A percentile compares a stretch with the other conserved stretches of the same genome.
Conservation (phyloP, 306 rosid species). For the Quercus alba region DNA sequence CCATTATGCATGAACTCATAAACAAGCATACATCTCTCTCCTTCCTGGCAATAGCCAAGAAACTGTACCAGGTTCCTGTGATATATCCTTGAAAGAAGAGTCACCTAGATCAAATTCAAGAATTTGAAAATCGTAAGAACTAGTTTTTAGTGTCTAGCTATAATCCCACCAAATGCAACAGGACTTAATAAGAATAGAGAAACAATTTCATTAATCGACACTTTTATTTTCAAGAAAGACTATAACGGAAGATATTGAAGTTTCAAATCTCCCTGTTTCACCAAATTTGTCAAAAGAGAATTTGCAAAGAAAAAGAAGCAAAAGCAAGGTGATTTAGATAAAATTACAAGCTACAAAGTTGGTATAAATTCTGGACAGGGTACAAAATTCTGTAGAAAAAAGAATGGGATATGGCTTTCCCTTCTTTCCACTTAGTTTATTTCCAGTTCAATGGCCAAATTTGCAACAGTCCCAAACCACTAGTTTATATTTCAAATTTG, state of each 20-base stretch:
- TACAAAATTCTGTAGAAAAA: neutral
- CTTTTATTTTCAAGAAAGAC: neutral
- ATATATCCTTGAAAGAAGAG: constrained; percentile 94
- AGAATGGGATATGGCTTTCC: neutral
- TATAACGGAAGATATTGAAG: neutral
- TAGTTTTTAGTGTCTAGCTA: neutral
- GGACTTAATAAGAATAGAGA: neutral
- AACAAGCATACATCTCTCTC: constrained; percentile 71
- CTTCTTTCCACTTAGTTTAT: neutral
- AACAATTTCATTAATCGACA: neutral
- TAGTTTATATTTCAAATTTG: no score
- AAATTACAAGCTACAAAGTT: neutral
- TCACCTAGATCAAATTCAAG: constrained; percentile 57
- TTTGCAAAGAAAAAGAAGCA: neutral
- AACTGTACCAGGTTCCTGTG: constrained; percentile 96
- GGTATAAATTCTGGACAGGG: neutral
- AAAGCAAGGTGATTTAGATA: neutral
- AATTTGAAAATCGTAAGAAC: neutral
- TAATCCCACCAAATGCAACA: neutral
- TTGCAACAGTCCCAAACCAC: no score
- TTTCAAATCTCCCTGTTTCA: neutral
- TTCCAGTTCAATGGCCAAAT: neutral
- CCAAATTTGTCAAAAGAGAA: neutral
- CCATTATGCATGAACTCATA: constrained; percentile 99
- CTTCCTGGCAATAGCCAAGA: constrained; percentile 89